Conservation (phyloP, 2,329 filamentous ascomycete species). For the Zymoseptoria pseudotritici region DNA sequence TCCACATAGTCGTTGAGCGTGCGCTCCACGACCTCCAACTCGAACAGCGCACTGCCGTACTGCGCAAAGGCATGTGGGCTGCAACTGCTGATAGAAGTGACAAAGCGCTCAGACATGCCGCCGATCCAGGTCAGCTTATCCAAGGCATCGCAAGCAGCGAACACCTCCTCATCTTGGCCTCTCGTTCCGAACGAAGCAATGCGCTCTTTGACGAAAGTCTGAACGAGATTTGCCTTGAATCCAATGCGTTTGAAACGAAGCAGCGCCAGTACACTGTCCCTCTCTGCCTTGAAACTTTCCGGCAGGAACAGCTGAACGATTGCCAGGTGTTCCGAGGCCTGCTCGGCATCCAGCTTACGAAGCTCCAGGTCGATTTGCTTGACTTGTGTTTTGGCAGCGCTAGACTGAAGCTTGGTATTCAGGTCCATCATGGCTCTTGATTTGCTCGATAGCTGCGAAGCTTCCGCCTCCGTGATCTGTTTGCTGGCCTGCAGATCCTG, state of each 20-base stretch:
- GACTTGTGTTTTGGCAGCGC: conserved; percentile 81
- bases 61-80: conserved; percentile 68
- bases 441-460: conserved; percentile 78
- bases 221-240: conserved; percentile 78
- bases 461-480: conserved; percentile 85
- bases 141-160: conserved; percentile 71
- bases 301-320: conserved; percentile 87
- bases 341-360: conserved; percentile 76
- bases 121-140: conserved; percentile 81
- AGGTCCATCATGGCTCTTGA: conserved; percentile 95
- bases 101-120: conserved; percentile 75
- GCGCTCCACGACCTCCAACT: conserved; percentile 85
- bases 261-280: conserved; percentile 79
- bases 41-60: conserved; percentile 73
- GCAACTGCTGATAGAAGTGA: conserved; percentile 71
- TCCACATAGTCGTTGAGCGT: conserved; percentile 86
- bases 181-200: conserved; percentile 60
- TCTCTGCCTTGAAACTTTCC: conserved; percentile 70
- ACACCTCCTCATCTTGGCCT: conserved; percentile 68
- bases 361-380: conserved; percentile 93
- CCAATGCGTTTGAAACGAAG: conserved; percentile 79
- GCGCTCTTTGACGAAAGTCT: conserved; percentile 70
- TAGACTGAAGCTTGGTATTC: conserved; percentile 86
- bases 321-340: conserved; percentile 77
- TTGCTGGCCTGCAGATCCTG: conserved; percentile 90